Base-by-base conservation (phyloP, 345 rosid genomes). In the Lumnitzera littorea region DNA sequence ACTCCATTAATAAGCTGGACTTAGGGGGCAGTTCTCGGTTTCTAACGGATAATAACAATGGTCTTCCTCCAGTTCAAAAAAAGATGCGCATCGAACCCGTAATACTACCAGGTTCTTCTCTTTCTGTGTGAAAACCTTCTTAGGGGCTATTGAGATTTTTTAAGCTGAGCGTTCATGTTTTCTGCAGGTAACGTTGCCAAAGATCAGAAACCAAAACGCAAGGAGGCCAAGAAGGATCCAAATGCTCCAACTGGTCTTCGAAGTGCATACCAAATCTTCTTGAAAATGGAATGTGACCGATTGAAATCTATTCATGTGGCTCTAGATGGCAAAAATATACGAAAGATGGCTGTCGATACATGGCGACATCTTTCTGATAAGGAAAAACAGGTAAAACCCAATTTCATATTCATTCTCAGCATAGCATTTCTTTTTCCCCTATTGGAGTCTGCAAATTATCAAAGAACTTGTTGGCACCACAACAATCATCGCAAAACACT, bases 231-330 rank as follows among this genome's bases (percentile, higher is more conserved):
- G 24, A 64, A 27, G 27, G 24, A 31, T 47, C 67, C 67, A 56
- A 55, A 13, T 48, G 48, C 61, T 49, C 67, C 55, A 8, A 46
- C 16, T 16, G 54, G 60, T 0, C 16, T 20, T 11, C 16, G 61
- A 41, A 64, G 52, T 48, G 47, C 53, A 27, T 64, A 64, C 48
- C 67, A 64, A 24, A 27, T 64, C 48, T 64, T 64, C 55, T 60
- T 64, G 61, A 49, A 57, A 48, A 56, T 46, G 36, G 67, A 64
- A 56, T 64, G 67, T 9, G 55, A 24, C 49, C 60, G 67, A 29
- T 36, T 64, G 17, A 64, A 29, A 25, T 48, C 36, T 15, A 17
- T 64, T 5, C 55, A 41, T 23, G 67, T 61, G 24, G 48, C 20
- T 55, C 60, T 15, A 13, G 48, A 56, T 13, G 61, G 67, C 41